Evolutionary conservation across 768 basidiomycete genomes (phyloP).

Genomic region (Dioszegia crocea): DNA sequence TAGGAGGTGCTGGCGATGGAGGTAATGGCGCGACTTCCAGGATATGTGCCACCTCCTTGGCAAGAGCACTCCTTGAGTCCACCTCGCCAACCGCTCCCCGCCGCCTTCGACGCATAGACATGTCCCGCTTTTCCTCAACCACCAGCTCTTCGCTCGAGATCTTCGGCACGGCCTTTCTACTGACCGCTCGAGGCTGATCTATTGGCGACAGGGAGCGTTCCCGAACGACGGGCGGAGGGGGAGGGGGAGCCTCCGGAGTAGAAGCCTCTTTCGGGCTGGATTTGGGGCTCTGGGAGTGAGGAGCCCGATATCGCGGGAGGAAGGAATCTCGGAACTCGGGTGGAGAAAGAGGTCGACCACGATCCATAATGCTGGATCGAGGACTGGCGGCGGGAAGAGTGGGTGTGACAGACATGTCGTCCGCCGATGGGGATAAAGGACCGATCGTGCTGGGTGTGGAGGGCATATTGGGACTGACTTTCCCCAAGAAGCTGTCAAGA

Average conservation of each 20-base stretch:
- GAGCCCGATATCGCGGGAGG: background rate
- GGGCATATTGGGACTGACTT: constrained; percentile 11
- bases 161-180: constrained; percentile 9
- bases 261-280: background rate
- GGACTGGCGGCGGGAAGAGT: background rate
- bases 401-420: background rate
- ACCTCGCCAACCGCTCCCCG: background rate
- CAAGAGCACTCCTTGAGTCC: background rate
- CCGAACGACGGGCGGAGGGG: background rate
- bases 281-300: background rate
- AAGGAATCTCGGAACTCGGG: constrained; percentile 24
- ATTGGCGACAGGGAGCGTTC: background rate
- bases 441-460: background rate
- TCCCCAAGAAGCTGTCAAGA: constrained; percentile 32
- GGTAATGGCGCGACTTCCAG: background rate
- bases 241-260: background rate
- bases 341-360: constrained; percentile 30
- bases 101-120: background rate
- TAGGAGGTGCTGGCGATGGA: background rate
- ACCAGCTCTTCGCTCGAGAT: constrained; percentile 2
- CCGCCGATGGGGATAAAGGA: constrained; percentile 2
- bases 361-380: constrained; percentile 23
- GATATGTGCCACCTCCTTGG: background rate
- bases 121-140: constrained; percentile 4
- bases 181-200: background rate